phyloP scores from a whole-genome alignment of 1,284 basidiomycete species.

The Megacollybia platyphylla region DNA sequence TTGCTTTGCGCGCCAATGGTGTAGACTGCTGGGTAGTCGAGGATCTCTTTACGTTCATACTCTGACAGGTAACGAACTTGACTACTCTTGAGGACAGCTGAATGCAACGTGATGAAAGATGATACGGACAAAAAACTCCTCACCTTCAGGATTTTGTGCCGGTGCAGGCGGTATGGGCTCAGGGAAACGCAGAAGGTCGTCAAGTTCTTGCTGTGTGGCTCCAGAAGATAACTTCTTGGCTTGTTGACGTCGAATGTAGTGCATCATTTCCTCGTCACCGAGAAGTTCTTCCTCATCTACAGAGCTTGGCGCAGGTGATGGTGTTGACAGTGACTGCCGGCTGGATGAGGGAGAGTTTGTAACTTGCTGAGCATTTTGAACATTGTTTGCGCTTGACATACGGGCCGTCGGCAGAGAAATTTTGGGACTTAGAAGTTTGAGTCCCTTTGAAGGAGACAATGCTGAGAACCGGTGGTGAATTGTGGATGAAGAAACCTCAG shows the following conservation, averaged over 20 bases:
- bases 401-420: conserved; percentile 47
- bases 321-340: conserved; percentile 65
- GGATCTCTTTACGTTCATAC: conserved; percentile 87
- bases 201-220: conserved; percentile 75
- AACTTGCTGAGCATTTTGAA: conserved; percentile 38
- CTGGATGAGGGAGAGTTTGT: conserved; percentile 59
- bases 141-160: conserved; percentile 63
- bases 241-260: conserved; percentile 85
- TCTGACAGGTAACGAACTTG: conserved; percentile 62
- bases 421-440: conserved; percentile 71
- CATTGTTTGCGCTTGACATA: conserved; percentile 34
- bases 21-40: conserved; percentile 80
- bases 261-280: conserved; percentile 95
- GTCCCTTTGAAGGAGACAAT: conserved; percentile 68
- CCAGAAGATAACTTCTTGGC: conserved; percentile 80
- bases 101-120: conserved; percentile 7
- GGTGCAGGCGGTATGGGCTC: conserved; percentile 70
- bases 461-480: conserved; percentile 59
- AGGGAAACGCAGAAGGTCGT: conserved; percentile 86
- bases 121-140: conserved; percentile 15
- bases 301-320: conserved; percentile 62
- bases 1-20: conserved; percentile 71
- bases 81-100: conserved; percentile 50
- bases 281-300: conserved; percentile 84
- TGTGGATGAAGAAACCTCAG: conserved; percentile 18